phyloP scores from a whole-genome alignment of 2,329 filamentous ascomycete species.

The Diaporthe longicolla region DNA sequence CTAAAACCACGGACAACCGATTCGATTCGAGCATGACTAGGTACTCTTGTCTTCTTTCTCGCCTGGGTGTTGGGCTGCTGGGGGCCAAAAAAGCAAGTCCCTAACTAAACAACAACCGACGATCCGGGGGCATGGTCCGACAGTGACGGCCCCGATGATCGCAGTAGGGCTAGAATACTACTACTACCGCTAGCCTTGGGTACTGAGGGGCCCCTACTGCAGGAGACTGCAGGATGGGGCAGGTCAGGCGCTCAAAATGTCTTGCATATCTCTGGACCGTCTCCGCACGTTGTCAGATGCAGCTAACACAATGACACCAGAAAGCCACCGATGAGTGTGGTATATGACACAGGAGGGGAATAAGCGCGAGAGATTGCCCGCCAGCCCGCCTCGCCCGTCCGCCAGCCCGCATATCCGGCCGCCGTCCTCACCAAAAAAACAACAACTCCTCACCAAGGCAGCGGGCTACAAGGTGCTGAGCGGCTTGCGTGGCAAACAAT shows the following conservation, averaged over 20 bases:
- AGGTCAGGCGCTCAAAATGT: constrained; percentile 33
- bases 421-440: background rate
- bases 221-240: constrained; percentile 20
- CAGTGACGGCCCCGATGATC: background rate
- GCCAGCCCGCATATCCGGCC: constrained; percentile 24
- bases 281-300: constrained; percentile 31
- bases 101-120: background rate
- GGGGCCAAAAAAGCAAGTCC: background rate
- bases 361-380: constrained; percentile 29
- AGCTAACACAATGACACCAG: constrained; percentile 20
- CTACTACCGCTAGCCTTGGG: background rate
- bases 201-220: constrained; percentile 19
- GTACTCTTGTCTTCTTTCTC: background rate
- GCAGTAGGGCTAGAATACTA: constrained; percentile 13
- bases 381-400: constrained; percentile 1
- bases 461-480: background rate
- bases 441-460: background rate
- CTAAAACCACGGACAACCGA: too few species aligned
- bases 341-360: background rate
- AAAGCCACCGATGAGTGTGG: background rate
- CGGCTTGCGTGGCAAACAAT: constrained; percentile 17
- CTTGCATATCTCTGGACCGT: constrained; percentile 29
- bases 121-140: constrained; percentile 23
- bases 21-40: background rate
- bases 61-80: background rate